These are phyloP conservation scores for Climacium dendroides DNA, from an alignment of 225 moss, liverwort and hornwort species.

Conservation along the genomic window DNA sequence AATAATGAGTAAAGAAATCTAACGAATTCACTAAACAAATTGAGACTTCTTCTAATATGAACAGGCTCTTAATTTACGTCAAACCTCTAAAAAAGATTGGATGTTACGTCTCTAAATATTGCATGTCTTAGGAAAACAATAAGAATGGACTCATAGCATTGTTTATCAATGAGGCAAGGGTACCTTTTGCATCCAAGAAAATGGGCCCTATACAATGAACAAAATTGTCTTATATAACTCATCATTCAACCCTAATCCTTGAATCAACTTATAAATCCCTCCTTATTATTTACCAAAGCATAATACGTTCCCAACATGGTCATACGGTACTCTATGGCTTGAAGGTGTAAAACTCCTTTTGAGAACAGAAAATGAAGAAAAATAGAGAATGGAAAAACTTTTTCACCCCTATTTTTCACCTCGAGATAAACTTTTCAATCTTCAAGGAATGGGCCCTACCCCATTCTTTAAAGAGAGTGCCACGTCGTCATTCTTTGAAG, in stretches of 20 bases:
- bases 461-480: too few relatives aligned
- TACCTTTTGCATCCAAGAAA: background rate
- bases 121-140: background rate
- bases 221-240: background rate
- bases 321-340: too few relatives aligned
- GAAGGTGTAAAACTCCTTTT: too few relatives aligned
- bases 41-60: fast-evolving
- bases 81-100: background rate
- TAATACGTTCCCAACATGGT: too few relatives aligned
- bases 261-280: background rate
- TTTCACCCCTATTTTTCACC: too few relatives aligned
- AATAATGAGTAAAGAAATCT: background rate
- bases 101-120: fast-evolving
- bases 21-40: fast-evolving
- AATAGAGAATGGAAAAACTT: too few relatives aligned
- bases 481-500: too few relatives aligned
- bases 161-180: background rate
- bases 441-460: too few relatives aligned
- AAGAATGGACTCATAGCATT: background rate
- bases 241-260: background rate
- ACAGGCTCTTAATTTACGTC: fast-evolving
- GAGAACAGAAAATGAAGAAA: too few relatives aligned
- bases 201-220: fast-evolving
- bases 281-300: too few relatives aligned
- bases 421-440: too few relatives aligned